Percentiles rank a stretch among this genome's conserved stretches.
Conservation (phyloP, 179 eudicot genomes). For the Patellifolia procumbens region DNA sequence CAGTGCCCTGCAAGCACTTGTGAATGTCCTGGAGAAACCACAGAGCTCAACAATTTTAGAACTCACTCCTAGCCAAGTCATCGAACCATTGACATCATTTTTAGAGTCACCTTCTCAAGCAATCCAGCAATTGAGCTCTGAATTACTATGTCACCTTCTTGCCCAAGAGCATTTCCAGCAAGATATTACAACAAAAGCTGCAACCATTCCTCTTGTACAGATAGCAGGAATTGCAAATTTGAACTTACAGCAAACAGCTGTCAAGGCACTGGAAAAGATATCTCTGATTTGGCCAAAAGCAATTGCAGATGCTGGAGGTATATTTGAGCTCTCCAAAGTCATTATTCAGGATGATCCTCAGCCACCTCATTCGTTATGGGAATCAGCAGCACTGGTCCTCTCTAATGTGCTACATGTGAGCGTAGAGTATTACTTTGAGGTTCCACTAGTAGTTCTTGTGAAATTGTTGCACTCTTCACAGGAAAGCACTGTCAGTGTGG, state of each 20-base stretch:
- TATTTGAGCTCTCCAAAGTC: constrained; percentile 80
- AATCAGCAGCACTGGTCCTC: constrained; percentile 85
- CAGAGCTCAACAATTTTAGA: constrained; percentile 68
- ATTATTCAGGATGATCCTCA: constrained; percentile 80
- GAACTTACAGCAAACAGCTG: constrained; percentile 86
- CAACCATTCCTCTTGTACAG: constrained; percentile 72
- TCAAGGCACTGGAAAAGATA: constrained; percentile 78
- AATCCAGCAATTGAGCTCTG: constrained; percentile 75
- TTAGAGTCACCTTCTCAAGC: constrained; percentile 81
- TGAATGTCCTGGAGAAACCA: constrained; percentile 84
- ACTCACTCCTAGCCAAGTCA: constrained; percentile 67
- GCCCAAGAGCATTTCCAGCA: constrained; percentile 72
- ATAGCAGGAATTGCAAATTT: constrained; percentile 70
- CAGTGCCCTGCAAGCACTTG: constrained; percentile 92
- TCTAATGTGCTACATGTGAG: constrained; percentile 85
- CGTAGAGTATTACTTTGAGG: constrained; percentile 93
- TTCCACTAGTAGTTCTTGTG: constrained; percentile 90
- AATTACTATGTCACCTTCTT: constrained; percentile 67
- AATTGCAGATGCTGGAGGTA: constrained; percentile 95
- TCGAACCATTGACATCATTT: constrained; percentile 82
- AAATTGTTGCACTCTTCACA: constrained; percentile 88
- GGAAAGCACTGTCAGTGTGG: constrained; percentile 79
- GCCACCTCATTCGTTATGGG: constrained; percentile 94
- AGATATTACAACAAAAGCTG: constrained; percentile 66
- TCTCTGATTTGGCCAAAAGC: constrained; percentile 88